Percentiles rank a stretch among this genome's conserved stretches.
Conservation (phyloP, 441 rosid genomes). For the Populus tomentosa region DNA sequence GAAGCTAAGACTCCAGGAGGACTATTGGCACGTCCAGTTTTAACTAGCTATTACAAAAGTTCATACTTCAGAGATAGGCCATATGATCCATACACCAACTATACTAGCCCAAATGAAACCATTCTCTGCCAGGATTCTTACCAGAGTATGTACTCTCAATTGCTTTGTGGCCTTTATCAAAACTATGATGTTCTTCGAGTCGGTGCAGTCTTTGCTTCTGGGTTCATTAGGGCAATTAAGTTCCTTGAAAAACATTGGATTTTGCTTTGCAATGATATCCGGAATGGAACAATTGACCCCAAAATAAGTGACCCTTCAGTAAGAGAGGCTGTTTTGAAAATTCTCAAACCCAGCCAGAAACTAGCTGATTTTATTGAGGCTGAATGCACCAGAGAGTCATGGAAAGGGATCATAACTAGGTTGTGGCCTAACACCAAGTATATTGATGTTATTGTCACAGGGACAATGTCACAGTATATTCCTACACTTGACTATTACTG, state of each 20-base stretch:
- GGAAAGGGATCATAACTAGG: slow-evolving; percentile 36
- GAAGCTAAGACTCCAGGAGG: slow-evolving; percentile 47
- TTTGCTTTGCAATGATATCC: slow-evolving; percentile 31
- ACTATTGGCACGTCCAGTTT: slow-evolving; percentile 47
- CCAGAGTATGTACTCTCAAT: slow-evolving; percentile 57
- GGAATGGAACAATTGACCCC: slow-evolving; percentile 31
- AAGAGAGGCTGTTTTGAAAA: slow-evolving; percentile 29
- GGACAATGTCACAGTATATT: slow-evolving; percentile 46
- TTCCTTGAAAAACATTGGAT: slow-evolving; percentile 47
- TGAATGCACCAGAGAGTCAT: slow-evolving; percentile 35
- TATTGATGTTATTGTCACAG: slow-evolving; percentile 52
- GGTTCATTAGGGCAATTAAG: slow-evolving; percentile 48
- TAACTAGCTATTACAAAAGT: slow-evolving; percentile 51
- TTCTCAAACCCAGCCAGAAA: slow-evolving; percentile 32
- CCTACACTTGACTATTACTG: slow-evolving; percentile 31
- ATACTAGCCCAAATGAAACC: slow-evolving; percentile 48
- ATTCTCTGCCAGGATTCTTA: slow-evolving; percentile 48
- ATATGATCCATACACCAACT: slow-evolving; percentile 40
- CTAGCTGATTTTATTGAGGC: slow-evolving; percentile 35
- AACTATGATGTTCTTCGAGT: slow-evolving; percentile 40
- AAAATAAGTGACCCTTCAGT: slow-evolving; percentile 32
- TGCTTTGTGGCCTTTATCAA: slow-evolving; percentile 49
- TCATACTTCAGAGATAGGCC: slow-evolving; percentile 32
- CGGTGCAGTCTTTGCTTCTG: slow-evolving; percentile 56
- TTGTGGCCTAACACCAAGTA: not conserved